A percentile compares a stretch with the other conserved stretches of the same genome.
These are phyloP conservation scores for Clonostachys byssicola DNA, from an alignment of 2,329 filamentous ascomycete species.

Conservation along the genomic window DNA sequence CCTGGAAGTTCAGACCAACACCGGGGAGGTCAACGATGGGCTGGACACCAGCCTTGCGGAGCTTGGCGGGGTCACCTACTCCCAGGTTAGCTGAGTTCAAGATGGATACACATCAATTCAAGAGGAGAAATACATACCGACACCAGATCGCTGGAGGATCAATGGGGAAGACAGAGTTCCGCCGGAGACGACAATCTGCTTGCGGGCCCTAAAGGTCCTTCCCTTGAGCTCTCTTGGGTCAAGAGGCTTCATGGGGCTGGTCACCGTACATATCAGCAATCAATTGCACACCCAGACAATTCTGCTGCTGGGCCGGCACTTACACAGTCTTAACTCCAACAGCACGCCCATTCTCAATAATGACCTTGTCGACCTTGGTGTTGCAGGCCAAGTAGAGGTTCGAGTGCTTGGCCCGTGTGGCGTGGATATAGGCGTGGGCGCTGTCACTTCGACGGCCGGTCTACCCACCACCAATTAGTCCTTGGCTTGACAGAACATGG, in stretches of 20 bases:
- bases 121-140: constrained; percentile 26
- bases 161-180: constrained; percentile 71
- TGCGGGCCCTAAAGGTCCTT: constrained; percentile 61
- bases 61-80: constrained; percentile 61
- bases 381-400: constrained; percentile 72
- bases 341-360: constrained; percentile 68
- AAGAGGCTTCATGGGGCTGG: constrained; percentile 59
- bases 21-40: constrained; percentile 67
- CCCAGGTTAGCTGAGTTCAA: too few species aligned
- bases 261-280: not conserved
- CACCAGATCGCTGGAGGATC: constrained; percentile 71
- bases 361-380: constrained; percentile 74
- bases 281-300: not conserved
- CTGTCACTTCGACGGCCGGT: constrained; percentile 68
- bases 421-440: constrained; percentile 75
- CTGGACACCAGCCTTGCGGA: constrained; percentile 63
- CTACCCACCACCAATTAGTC: constrained; percentile 26
- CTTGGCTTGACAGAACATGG: not conserved
- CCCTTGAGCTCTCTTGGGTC: constrained; percentile 45
- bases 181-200: constrained; percentile 69
- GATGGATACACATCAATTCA: not conserved
- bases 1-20: constrained; percentile 74
- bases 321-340: constrained; percentile 65
- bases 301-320: not conserved
- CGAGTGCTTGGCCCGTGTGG: constrained; percentile 63